A percentile compares a stretch with the other conserved stretches of the same genome.
Conservation (phyloP, 257 asterid genomes). For the Petrea volubilis region DNA sequence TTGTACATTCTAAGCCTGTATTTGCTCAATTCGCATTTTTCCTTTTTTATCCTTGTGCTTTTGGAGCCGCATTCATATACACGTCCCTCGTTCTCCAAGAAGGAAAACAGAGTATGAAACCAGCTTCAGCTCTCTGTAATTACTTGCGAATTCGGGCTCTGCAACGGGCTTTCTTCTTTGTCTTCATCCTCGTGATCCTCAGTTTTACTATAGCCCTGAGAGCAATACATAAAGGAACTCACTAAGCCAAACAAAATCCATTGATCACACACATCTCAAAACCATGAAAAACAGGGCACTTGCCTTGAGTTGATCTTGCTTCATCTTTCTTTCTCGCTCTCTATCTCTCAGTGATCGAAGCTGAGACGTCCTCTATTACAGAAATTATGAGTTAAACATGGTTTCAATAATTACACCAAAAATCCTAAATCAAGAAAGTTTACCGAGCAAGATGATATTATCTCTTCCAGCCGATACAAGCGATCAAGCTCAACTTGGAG, state of each 20-base stretch:
- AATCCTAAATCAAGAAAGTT: neutral
- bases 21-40: no score
- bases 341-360: slow-evolving; percentile 62
- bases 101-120: slow-evolving; percentile 8
- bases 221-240: neutral
- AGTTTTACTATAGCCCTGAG: slow-evolving; percentile 6
- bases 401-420: neutral
- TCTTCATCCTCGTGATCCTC: neutral
- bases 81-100: slow-evolving; percentile 2
- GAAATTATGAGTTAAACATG: neutral
- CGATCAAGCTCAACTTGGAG: slow-evolving; percentile 81
- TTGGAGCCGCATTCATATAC: neutral
- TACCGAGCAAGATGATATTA: slow-evolving; percentile 56
- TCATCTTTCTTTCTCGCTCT: slow-evolving; percentile 42
- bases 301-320: slow-evolving; percentile 22
- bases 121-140: neutral
- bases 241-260: neutral
- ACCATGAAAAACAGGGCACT: neutral
- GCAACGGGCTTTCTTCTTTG: neutral
- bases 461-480: slow-evolving; percentile 66
- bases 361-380: slow-evolving; percentile 45
- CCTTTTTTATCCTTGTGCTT: no score
- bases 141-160: neutral
- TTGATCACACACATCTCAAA: neutral
- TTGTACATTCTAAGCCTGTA: no score